Evolutionary conservation across 495 filamentous ascomycete genomes (phyloP).

Genomic region (Daldinia vernicosa): DNA sequence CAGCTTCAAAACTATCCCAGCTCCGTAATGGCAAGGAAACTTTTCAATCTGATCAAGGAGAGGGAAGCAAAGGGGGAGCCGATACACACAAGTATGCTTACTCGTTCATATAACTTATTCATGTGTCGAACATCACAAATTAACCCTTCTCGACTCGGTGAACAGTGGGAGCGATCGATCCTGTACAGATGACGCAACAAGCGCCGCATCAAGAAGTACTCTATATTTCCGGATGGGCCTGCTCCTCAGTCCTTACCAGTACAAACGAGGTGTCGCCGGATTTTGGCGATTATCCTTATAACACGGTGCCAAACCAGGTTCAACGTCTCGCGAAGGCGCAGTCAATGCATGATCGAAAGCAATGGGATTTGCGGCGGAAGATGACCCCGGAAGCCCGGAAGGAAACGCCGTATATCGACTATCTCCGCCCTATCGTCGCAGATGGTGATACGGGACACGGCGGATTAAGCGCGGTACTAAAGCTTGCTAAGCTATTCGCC

Average conservation of each 20-base stretch:
- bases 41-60: conserved; percentile 87
- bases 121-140: background rate
- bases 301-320: conserved; percentile 98
- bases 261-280: conserved; percentile 98
- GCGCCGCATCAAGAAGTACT: conserved; percentile 94
- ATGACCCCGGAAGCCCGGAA: conserved; percentile 75
- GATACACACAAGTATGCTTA: conserved; percentile 82
- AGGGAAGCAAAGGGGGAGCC: conserved; percentile 79
- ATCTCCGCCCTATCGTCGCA: conserved; percentile 93
- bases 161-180: conserved; percentile 95
- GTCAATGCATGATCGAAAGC: conserved; percentile 93
- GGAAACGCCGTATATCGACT: conserved; percentile 85
- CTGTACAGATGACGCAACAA: conserved; percentile 98
- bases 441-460: conserved; percentile 97
- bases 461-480: conserved; percentile 89
- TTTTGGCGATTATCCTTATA: conserved; percentile 98
- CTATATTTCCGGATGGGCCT: conserved; percentile 97
- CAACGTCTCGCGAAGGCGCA: conserved; percentile 96
- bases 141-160: background rate
- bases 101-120: background rate
- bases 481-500: conserved; percentile 98
- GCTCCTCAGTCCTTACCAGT: conserved; percentile 87
- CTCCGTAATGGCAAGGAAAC: conserved; percentile 90
- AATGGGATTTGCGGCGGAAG: conserved; percentile 84
- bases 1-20: conserved; percentile 88